Evolutionary conservation across 1,284 basidiomycete genomes (phyloP), one percentile per base, ranked within the genome.

Genomic region (Entoloma clypeatum): DNA sequence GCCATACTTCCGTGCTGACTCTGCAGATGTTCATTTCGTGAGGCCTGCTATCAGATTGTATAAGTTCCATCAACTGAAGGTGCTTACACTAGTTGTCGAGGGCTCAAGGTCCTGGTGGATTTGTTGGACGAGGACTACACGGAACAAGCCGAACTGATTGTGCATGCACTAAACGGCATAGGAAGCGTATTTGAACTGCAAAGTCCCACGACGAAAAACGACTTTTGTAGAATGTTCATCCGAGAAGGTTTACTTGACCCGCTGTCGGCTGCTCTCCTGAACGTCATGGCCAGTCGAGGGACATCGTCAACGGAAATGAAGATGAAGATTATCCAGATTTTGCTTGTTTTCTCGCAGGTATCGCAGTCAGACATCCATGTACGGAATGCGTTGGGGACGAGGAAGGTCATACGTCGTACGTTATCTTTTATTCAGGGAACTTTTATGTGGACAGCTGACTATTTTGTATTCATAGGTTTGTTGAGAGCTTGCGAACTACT

Each of bases 211-310:
- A 94, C 93, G 6, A 91, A 96, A 57, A 97, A 95, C 59, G 95
- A 98, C 64, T 97, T 98, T 60, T 98, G 94, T 59, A 81, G 95
- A 11, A 96, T 98, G 89, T 94, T 98, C 65, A 92, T 96, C 22
- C 79, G 92, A 17, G 95, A 97, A 63, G 94, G 94, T 11, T 72
- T 98, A 4, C 72, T 97, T 25, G 94, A 97, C 52, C 95, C 95
- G 0, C 67, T 99, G 1, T 92, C 93, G 0, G 84, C 86, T 0
- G 93, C 94, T 0, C 64, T 99, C 27, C 69, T 95, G 39, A 88
- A 90, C 52, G 88, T 97, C 41, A 87, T 94, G 72, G 76, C 79
- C 3, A 86, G 79, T 49, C 76, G 79, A 13, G 82, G 81, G 39
- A 73, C 79, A 10, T 65, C 78, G 2, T 79, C 81, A 2, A 71